A percentile compares a stretch with the other conserved stretches of the same genome.
phyloP scores from a whole-genome alignment of 345 rosid species.

The Capsella bursapastoris region DNA sequence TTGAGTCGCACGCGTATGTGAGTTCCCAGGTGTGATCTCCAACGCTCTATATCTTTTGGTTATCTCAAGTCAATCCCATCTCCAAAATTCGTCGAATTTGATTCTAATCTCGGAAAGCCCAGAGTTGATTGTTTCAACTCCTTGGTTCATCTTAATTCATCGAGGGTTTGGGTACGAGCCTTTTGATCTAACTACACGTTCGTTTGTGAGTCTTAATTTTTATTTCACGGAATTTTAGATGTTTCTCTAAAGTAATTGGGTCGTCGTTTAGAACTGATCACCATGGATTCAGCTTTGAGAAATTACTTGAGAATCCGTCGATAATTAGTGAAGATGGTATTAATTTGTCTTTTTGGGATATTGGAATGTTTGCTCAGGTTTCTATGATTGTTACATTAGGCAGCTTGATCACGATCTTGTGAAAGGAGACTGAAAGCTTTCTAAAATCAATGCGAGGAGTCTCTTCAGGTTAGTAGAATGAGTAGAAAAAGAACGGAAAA shows the following conservation, averaged over 20 bases:
- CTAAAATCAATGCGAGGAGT: slow-evolving; percentile 24
- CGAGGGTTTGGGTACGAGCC: slow-evolving; percentile 9
- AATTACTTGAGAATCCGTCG: background rate
- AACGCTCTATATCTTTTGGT: background rate
- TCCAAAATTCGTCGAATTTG: background rate
- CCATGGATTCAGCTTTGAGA: background rate
- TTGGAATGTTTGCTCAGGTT: slow-evolving; percentile 21
- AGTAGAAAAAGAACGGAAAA: slow-evolving; percentile 64
- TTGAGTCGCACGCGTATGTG: slow-evolving; percentile 21
- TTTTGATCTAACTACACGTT: slow-evolving; percentile 14
- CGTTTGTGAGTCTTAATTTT: slow-evolving; percentile 21
- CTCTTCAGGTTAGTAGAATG: slow-evolving; percentile 55
- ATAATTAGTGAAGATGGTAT: background rate
- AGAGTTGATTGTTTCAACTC: slow-evolving; percentile 7
- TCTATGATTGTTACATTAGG: background rate
- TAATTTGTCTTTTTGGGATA: background rate
- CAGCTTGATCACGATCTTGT: slow-evolving; percentile 27
- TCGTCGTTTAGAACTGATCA: slow-evolving; percentile 10
- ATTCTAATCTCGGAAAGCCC: slow-evolving; percentile 6
- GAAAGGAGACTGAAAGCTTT: slow-evolving; percentile 25
- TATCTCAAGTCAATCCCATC: background rate
- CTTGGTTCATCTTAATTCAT: slow-evolving; percentile 22
- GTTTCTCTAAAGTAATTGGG: background rate
- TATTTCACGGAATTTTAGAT: background rate
- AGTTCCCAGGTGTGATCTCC: slow-evolving; percentile 2